Base-by-base conservation (phyloP, 305 asterid species). In the Salvia sclarea region DNA sequence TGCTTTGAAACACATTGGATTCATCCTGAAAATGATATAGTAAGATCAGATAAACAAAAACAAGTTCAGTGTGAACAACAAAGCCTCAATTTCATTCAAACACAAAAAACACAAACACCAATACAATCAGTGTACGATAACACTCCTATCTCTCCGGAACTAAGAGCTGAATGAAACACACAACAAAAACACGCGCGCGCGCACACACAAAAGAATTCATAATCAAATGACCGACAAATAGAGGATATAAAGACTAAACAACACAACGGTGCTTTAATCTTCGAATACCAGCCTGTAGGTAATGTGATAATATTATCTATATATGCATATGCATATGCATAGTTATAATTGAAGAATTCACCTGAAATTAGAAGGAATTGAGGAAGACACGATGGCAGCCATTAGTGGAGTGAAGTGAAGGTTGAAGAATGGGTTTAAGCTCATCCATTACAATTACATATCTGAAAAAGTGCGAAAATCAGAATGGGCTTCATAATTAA, bases 1-100 rank as follows among this genome's bases (percentile, higher is more conserved):
- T 33, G 76, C 33, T 72, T 63, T 72, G 53, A 60, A 61, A 66
- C 17, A 52, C 38, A 53, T 58, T 18, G 63, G 58, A 64, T 77
- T 79, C 83, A 64, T 76, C 84, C 94, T 84, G 84, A 31, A 60
- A 77, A 52, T 75, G 50, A 65, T 1, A 28, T 7, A 30, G n/a
- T 55, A 64, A 22, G 21, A 40, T 4, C 35, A 20, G 2, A 18
- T 14, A 17, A 44, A 63, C 25, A 30, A 53, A 16, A 30, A 68
- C 1, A 21, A 41, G 24, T 41, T 12, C 28, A 60, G 52, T 35
- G 38, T 44, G 56, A 41, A 14, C 2, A 17, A 22, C 70, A 66
- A 44, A 43, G 64, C 43, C 70, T 60, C 76, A 75, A 50, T 45
- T 14, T 24, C 20, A 13, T 38, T 45, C 11, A 8, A 64, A 16